phyloP scores from a whole-genome alignment of 768 basidiomycete species.

The Leccinellum albellum region DNA sequence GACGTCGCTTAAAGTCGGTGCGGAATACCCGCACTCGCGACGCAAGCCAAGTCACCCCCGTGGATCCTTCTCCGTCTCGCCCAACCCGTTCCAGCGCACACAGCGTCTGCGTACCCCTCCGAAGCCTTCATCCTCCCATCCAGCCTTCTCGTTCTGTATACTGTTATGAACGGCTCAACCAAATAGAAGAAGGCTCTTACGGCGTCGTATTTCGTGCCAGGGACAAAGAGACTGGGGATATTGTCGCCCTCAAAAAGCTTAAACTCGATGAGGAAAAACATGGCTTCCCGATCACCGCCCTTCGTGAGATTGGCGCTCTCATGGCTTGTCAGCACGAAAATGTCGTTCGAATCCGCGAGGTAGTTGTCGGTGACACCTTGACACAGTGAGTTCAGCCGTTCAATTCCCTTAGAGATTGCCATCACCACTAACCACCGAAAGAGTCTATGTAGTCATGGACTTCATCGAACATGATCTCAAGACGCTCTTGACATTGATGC shows the following conservation, averaged over 20 bases:
- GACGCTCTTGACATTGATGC: slow-evolving; percentile 91
- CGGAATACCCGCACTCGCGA: slow-evolving; percentile 19
- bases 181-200: slow-evolving; percentile 98
- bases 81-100: slow-evolving; percentile 31
- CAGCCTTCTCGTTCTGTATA: slow-evolving; percentile 90
- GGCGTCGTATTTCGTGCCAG: slow-evolving; percentile 95
- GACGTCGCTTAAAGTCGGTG: slow-evolving; percentile 50
- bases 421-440: slow-evolving; percentile 32
- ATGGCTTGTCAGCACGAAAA: slow-evolving; percentile 95
- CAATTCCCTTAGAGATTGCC: slow-evolving; percentile 1
- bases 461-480: slow-evolving; percentile 99
- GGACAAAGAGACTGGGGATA: slow-evolving; percentile 91
- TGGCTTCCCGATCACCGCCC: slow-evolving; percentile 95
- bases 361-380: slow-evolving; percentile 96
- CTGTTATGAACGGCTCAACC: slow-evolving; percentile 89
- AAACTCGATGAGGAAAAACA: slow-evolving; percentile 99
- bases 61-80: slow-evolving; percentile 16
- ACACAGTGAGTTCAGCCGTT: slow-evolving; percentile 79
- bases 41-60: slow-evolving; percentile 10
- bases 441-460: slow-evolving; percentile 99
- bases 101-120: slow-evolving; percentile 71
- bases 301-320: slow-evolving; percentile 93
- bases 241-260: slow-evolving; percentile 95
- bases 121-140: slow-evolving; percentile 75
- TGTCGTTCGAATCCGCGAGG: slow-evolving; percentile 94